A percentile compares a stretch with the other conserved stretches of the same genome.
phyloP scores from a whole-genome alignment of 2,329 filamentous ascomycete genomes.

The Phaeosphaeriaceae sp. region DNA sequence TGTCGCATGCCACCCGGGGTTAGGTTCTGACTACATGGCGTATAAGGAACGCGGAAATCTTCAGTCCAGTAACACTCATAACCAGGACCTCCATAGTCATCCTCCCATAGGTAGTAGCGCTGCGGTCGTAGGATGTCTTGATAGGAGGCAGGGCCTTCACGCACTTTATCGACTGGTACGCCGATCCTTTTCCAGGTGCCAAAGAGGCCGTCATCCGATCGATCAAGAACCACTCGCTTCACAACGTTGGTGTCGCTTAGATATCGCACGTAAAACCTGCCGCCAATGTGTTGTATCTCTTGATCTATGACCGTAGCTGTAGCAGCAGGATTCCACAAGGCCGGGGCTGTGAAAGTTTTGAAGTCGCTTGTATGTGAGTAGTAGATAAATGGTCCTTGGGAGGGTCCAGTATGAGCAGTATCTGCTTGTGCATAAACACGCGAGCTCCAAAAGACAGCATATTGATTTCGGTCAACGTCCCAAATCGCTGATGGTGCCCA shows the following conservation, averaged over 20 bases:
- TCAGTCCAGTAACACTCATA: not conserved
- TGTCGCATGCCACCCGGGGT: not conserved
- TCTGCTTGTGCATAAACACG: not conserved
- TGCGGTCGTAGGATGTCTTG: not conserved
- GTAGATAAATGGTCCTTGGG: not conserved
- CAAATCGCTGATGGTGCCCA: not conserved
- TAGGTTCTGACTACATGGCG: not conserved
- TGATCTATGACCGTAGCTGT: not conserved
- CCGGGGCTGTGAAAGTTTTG: not conserved
- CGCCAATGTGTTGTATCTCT: not conserved
- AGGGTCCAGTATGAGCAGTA: not conserved
- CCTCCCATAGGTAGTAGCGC: not conserved
- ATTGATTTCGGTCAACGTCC: not conserved
- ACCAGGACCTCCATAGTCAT: not conserved
- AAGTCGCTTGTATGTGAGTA: conserved; percentile 1
- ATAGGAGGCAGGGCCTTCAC: not conserved
- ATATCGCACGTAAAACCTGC: not conserved
- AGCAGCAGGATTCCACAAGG: not conserved
- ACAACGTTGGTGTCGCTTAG: not conserved
- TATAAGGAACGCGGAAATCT: not conserved
- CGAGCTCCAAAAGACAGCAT: not conserved
- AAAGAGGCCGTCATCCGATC: not conserved
- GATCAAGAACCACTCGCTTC: not conserved
- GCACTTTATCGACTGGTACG: not conserved
- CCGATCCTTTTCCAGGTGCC: not conserved